Percentiles rank a stretch among this genome's conserved stretches.
phyloP scores from a whole-genome alignment of 441 rosid species.

The Populus hybrid region DNA sequence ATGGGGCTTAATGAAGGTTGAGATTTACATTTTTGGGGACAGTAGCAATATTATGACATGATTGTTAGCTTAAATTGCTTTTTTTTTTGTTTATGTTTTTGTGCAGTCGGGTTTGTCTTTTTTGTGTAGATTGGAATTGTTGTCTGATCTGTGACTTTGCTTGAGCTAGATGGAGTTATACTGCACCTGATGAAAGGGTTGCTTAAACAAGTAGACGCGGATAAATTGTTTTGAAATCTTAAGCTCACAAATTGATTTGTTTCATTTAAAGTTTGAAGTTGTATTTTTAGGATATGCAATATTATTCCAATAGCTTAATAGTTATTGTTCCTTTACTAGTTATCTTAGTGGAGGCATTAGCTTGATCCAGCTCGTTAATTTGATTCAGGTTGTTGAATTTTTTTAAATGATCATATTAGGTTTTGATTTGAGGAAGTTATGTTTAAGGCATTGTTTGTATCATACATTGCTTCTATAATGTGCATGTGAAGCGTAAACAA shows the following conservation, averaged over 20 bases:
- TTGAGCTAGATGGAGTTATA: slow-evolving; percentile 8
- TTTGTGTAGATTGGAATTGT: background rate
- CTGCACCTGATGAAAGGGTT: background rate
- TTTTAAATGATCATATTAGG: background rate
- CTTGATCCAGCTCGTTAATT: background rate
- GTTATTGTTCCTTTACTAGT: background rate
- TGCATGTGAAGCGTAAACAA: background rate
- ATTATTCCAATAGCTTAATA: background rate
- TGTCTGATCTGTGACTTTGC: slow-evolving; percentile 9
- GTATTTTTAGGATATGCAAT: background rate
- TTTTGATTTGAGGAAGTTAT: background rate
- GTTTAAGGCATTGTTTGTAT: background rate
- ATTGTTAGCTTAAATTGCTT: background rate
- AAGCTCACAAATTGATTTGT: slow-evolving; percentile 1
- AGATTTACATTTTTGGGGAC: background rate
- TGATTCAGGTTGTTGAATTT: slow-evolving; percentile 2
- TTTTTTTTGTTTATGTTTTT: background rate
- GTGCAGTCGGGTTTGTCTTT: background rate
- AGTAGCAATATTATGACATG: background rate
- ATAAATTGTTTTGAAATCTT: background rate
- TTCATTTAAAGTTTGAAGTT: background rate
- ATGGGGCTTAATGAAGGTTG: background rate
- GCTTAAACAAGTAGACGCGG: background rate
- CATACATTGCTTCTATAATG: background rate
- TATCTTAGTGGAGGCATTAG: background rate